phyloP scores from a whole-genome alignment of 352 stramenopile species.

The Phytophthora idaei region DNA sequence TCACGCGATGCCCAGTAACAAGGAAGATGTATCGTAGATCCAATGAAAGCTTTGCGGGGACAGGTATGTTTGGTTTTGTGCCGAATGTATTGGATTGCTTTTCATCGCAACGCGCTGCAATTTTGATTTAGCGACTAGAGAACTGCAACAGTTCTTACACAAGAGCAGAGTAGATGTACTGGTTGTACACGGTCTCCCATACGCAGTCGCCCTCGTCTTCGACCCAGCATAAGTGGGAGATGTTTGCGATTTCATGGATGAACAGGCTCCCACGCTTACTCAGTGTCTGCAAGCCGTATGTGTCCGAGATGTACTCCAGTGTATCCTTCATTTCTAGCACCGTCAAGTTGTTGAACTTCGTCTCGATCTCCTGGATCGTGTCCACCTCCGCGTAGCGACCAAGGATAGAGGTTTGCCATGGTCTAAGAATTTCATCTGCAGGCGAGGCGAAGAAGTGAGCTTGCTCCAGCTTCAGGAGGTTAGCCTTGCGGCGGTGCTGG shows the following conservation, averaged over 20 bases:
- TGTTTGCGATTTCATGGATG: constrained; percentile 27
- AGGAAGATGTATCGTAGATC: background rate
- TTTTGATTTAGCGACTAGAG: constrained; percentile 4
- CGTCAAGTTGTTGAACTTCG: constrained; percentile 34
- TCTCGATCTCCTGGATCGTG: constrained; percentile 31
- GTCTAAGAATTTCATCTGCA: constrained; percentile 36
- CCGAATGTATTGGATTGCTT: constrained; percentile 11
- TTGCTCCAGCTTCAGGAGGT: constrained; percentile 42
- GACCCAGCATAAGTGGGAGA: constrained; percentile 42
- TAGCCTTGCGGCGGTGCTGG: constrained; percentile 38
- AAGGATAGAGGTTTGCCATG: constrained; percentile 48
- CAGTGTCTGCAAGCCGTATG: constrained; percentile 40
- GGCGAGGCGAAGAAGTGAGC: constrained; percentile 49
- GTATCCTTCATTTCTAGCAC: constrained; percentile 43
- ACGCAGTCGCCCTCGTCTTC: constrained; percentile 30
- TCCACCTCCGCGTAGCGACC: constrained; percentile 35
- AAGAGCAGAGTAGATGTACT: constrained; percentile 11
- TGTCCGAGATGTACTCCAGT: constrained; percentile 41
- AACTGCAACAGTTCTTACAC: background rate
- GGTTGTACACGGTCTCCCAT: constrained; percentile 39
- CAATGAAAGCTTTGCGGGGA: background rate
- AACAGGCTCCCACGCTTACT: constrained; percentile 35
- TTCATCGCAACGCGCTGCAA: background rate
- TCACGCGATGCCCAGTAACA: constrained; percentile 33
- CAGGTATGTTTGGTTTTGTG: background rate